phyloP scores from a whole-genome alignment of 2,329 filamentous ascomycete species.

The Paecilomyces formosus region DNA sequence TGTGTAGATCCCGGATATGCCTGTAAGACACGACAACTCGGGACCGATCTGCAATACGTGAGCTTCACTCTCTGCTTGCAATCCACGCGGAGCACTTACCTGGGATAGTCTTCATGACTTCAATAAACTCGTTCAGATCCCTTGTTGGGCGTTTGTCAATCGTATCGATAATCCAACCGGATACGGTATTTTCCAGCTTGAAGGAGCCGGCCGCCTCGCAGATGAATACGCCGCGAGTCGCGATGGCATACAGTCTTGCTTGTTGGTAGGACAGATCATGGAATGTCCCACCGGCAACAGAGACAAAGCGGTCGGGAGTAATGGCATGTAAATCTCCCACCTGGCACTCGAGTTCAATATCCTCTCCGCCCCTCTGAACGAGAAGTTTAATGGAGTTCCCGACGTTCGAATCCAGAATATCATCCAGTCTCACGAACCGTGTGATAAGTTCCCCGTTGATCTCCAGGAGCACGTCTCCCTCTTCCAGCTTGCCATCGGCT shows the following conservation, averaged over 20 bases:
- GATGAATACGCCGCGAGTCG: constrained; percentile 85
- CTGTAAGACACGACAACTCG: constrained; percentile 93
- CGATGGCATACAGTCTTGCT: constrained; percentile 88
- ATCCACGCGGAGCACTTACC: constrained; percentile 39
- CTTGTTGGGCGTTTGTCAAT: constrained; percentile 88
- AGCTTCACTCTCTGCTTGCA: constrained; percentile 2
- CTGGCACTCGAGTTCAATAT: constrained; percentile 73
- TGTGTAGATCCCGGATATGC: constrained; percentile 90
- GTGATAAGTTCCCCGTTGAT: constrained; percentile 91
- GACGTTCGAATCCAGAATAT: constrained; percentile 83
- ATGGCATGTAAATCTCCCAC: constrained; percentile 91
- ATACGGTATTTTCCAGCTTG: constrained; percentile 82
- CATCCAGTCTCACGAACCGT: constrained; percentile 85
- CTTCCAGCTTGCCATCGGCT: constrained; percentile 77
- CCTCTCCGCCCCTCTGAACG: constrained; percentile 80
- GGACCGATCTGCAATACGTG: constrained; percentile 47
- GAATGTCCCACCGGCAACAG: constrained; percentile 88
- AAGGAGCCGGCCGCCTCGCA: constrained; percentile 94
- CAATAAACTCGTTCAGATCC: constrained; percentile 78
- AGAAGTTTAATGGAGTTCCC: constrained; percentile 69
- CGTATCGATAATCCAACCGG: constrained; percentile 88
- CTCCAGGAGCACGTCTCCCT: constrained; percentile 88
- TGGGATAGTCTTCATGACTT: constrained; percentile 83
- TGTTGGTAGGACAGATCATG: constrained; percentile 97
- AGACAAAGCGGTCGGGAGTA: constrained; percentile 91